These are phyloP conservation scores for Eimeria maxima DNA, from an alignment of 169 alveolate genomes.

Conservation along the genomic window DNA sequence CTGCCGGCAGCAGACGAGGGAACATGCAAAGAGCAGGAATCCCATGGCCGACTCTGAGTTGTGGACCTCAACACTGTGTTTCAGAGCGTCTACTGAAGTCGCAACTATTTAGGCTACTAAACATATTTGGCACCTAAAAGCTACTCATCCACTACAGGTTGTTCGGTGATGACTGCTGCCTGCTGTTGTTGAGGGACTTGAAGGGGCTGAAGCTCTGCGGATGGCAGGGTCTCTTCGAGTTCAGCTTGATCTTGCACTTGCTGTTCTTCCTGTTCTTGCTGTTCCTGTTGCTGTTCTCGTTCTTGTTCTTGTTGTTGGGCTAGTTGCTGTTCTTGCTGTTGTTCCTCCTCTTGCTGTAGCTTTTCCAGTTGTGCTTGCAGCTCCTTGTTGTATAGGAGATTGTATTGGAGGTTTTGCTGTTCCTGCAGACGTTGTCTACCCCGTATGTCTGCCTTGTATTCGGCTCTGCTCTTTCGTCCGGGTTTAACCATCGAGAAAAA, in stretches of 20 bases:
- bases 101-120: too few relatives aligned
- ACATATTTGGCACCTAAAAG: too few relatives aligned
- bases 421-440: not conserved
- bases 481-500: not conserved
- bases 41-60: too few relatives aligned
- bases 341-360: not conserved
- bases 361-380: not conserved
- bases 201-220: not conserved
- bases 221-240: not conserved
- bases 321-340: not conserved
- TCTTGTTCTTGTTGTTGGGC: not conserved
- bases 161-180: not conserved
- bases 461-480: conserved; percentile 44
- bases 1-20: too few relatives aligned
- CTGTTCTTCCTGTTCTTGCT: not conserved
- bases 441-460: not conserved
- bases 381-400: not conserved
- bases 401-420: not conserved
- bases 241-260: not conserved
- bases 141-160: too few relatives aligned
- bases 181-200: not conserved
- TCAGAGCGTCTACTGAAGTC: too few relatives aligned
- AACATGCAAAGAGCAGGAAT: too few relatives aligned
- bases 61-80: too few relatives aligned
- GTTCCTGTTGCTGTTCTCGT: not conserved